Evolutionary conservation across 164 flowering plant genomes (phyloP).

Genomic region (Umbilicus rupestris): DNA sequence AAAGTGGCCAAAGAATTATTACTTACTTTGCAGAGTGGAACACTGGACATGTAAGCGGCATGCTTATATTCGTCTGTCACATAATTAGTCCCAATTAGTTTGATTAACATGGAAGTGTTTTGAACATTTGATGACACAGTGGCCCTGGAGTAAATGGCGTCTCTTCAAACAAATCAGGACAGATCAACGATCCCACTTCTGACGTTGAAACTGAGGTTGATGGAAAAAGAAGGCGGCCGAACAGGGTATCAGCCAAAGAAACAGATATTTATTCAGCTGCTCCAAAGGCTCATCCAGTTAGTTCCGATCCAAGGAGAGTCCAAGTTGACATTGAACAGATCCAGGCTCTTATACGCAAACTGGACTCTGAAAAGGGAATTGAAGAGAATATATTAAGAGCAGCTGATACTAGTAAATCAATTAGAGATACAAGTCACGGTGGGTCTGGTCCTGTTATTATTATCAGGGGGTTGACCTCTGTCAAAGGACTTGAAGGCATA

Average conservation of each 20-base stretch:
- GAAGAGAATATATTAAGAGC: conserved; percentile 62
- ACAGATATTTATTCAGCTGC: conserved; percentile 59
- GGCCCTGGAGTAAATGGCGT: conserved; percentile 60
- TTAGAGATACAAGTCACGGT: conserved; percentile 61
- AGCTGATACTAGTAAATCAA: conserved; percentile 45
- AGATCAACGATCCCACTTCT: conserved; percentile 65
- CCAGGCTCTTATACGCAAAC: conserved; percentile 70
- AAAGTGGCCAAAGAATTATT: conserved; percentile 68
- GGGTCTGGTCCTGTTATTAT: conserved; percentile 86
- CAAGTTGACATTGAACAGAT: conserved; percentile 74
- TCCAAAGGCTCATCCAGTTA: conserved; percentile 79
- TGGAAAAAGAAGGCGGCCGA: conserved; percentile 74
- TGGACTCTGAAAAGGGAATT: conserved; percentile 84
- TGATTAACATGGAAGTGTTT: background rate
- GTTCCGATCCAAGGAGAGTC: conserved; percentile 72
- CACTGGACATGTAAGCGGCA: conserved; percentile 65
- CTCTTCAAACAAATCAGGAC: conserved; percentile 56
- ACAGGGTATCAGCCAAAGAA: conserved; percentile 54
- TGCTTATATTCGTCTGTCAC: background rate
- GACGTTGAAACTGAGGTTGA: conserved; percentile 65
- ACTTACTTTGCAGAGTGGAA: conserved; percentile 77
- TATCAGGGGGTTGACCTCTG: conserved; percentile 69
- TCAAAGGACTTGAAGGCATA: conserved; percentile 88
- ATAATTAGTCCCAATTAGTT: background rate
- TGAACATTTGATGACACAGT: conserved; percentile 33